These are phyloP conservation scores for Pisolithus thermaeus DNA, from an alignment of 1,284 basidiomycete genomes.

Conservation along the genomic window DNA sequence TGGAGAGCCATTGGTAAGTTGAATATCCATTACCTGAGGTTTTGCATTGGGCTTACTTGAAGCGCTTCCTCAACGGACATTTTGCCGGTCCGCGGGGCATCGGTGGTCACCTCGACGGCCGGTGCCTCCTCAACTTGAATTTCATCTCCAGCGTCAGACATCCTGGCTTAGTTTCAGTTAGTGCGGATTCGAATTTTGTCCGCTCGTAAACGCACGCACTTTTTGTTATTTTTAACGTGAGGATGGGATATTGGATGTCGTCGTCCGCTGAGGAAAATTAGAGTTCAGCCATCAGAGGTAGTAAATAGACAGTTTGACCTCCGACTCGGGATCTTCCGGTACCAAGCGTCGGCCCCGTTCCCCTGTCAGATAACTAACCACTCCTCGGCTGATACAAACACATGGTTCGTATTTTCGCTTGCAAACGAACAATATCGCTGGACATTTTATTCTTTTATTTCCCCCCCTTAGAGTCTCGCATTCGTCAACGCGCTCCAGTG, in stretches of 20 bases:
- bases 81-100: slow-evolving; percentile 84
- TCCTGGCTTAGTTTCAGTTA: slow-evolving; percentile 42
- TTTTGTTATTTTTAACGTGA: slow-evolving; percentile 34
- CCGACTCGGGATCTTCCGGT: slow-evolving; percentile 42
- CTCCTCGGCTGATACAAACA: background rate
- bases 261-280: slow-evolving; percentile 72
- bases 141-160: slow-evolving; percentile 99
- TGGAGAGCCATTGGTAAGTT: slow-evolving; percentile 25
- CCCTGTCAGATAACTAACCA: background rate
- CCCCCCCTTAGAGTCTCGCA: slow-evolving; percentile 62
- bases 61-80: slow-evolving; percentile 97
- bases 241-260: slow-evolving; percentile 53
- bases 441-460: background rate
- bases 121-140: slow-evolving; percentile 73
- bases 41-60: slow-evolving; percentile 58
- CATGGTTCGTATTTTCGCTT: slow-evolving; percentile 24
- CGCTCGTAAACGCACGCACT: slow-evolving; percentile 33
- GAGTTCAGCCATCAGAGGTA: slow-evolving; percentile 32
- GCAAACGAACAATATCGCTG: background rate
- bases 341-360: background rate
- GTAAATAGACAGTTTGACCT: slow-evolving; percentile 33
- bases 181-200: background rate
- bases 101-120: slow-evolving; percentile 74
- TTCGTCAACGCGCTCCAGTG: slow-evolving; percentile 66
- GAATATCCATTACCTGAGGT: background rate